Conservation (phyloP, 345 rosid species). For the Euclidium syriacum region DNA sequence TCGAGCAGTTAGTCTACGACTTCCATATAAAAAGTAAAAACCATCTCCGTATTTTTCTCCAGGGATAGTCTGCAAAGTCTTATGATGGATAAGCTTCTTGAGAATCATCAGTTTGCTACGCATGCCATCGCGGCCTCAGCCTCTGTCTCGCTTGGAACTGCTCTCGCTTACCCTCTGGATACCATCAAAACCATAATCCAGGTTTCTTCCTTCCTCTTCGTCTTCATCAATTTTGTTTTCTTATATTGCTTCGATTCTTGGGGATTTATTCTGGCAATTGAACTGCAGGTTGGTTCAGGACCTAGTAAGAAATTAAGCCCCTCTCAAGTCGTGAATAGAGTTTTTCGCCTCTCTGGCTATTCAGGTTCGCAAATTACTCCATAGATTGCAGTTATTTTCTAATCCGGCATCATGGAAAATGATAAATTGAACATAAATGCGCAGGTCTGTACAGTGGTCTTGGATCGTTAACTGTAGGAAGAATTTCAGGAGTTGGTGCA, state of each 20-base stretch:
- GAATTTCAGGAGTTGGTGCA: slow-evolving; percentile 61
- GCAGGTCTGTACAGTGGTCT: slow-evolving; percentile 79
- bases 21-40: background rate
- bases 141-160: slow-evolving; percentile 65
- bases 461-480: slow-evolving; percentile 61
- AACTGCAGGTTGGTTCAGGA: slow-evolving; percentile 70
- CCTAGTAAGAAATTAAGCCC: slow-evolving; percentile 50
- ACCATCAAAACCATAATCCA: slow-evolving; percentile 75
- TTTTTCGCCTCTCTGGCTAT: slow-evolving; percentile 53
- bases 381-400: background rate
- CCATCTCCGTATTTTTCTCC: background rate
- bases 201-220: slow-evolving; percentile 32
- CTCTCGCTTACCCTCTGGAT: slow-evolving; percentile 76
- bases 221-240: background rate
- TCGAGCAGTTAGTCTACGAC: slow-evolving; percentile 23
- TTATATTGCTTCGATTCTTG: background rate
- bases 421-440: background rate
- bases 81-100: slow-evolving; percentile 40
- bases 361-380: slow-evolving; percentile 21
- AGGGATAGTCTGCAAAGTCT: background rate
- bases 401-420: background rate
- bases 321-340: slow-evolving; percentile 48
- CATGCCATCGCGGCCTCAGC: slow-evolving; percentile 76
- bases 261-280: slow-evolving; percentile 3
- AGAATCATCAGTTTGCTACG: slow-evolving; percentile 64